phyloP scores from a whole-genome alignment of 164 flowering plant genomes.

The Annona cherimola region DNA sequence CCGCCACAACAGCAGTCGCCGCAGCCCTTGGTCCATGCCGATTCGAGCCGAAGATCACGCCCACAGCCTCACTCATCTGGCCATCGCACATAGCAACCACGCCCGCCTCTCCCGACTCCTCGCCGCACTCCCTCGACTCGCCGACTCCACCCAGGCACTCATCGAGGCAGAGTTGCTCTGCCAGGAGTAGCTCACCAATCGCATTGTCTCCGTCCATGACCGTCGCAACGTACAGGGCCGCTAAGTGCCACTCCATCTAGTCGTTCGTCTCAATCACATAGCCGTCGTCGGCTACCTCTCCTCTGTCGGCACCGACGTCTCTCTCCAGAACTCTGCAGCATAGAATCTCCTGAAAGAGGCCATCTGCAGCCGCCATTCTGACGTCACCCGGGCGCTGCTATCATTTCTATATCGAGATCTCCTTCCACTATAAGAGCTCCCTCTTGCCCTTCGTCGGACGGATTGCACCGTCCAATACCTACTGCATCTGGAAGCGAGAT shows the following conservation, averaged over 20 bases:
- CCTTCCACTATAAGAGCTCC: constrained; percentile 94
- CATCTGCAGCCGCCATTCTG: constrained; percentile 42
- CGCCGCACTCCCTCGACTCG: constrained; percentile 54
- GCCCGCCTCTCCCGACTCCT: constrained; percentile 45
- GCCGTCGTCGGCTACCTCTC: constrained; percentile 47
- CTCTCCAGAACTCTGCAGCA: constrained; percentile 77
- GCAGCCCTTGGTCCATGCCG: too few species aligned
- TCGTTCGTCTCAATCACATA: constrained; percentile 62
- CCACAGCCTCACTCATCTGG: constrained; percentile 81
- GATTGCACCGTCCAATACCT: constrained; percentile 93
- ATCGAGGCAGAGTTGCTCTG: constrained; percentile 70
- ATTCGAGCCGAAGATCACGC: constrained; percentile 39
- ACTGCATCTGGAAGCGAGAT: constrained; percentile 90
- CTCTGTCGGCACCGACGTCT: constrained; percentile 75
- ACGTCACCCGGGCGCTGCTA: constrained; percentile 45
- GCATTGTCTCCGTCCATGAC: constrained; percentile 53
- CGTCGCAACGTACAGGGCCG: constrained; percentile 79
- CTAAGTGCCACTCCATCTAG: constrained; percentile 78
- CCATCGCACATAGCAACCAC: constrained; percentile 64
- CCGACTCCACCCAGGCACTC: constrained; percentile 23
- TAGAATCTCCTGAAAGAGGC: constrained; percentile 93
- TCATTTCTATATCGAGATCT: constrained; percentile 92
- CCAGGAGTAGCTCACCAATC: constrained; percentile 58
- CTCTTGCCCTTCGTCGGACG: constrained; percentile 82
- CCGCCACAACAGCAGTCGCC: background rate